Base-by-base conservation (phyloP, 345 rosid genomes). In the Odontarrhena argentea region DNA sequence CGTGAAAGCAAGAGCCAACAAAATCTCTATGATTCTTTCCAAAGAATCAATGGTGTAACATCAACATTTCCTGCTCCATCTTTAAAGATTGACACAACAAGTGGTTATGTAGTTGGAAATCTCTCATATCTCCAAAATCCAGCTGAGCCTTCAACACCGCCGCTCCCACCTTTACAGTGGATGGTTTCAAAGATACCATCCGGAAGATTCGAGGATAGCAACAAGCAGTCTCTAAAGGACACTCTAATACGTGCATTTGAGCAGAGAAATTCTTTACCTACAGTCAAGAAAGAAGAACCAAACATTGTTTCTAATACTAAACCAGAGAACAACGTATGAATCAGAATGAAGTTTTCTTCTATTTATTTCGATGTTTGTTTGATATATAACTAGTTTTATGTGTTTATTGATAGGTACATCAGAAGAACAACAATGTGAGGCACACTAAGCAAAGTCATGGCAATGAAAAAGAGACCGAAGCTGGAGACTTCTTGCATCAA, bases 401-500 rank as follows among this genome's bases (percentile, higher is more conserved):
- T 74, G 36, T 36, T 66, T 52, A 35, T 63, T 35, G 41, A 35
- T 64, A 43, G 41, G 42, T 78, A 45, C 63, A 68, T 70, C 76
- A 73, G 30, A 78, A 69, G 64, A 85, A 63, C 69, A 85, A 63
- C 69, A 81, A 74, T 65, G 69, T 77, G 76, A 78, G 54, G 46
- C 3, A 56, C 9, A n/a, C 28, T 57, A 79, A 77, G 71, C 82
- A 80, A 71, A 78, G 67, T 72, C 73, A 70, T 53, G 75, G 69
- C 40, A 72, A 67, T 50, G 70, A 40, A 69, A 76, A 54, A 51
- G 67, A 65, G 44, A 88, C 74, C 18, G 92, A 81, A 56, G 82
- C 77, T 77, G 97, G 85, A 11, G 97, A 93, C 66, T 83, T 90
- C 73, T 83, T 85, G 59, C 86, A 82, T 59, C 98, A 88, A 78